Percentiles rank a stretch among this genome's conserved stretches.
Conservation (phyloP, 1,284 basidiomycete genomes). For the Microbotryum intermedium region DNA sequence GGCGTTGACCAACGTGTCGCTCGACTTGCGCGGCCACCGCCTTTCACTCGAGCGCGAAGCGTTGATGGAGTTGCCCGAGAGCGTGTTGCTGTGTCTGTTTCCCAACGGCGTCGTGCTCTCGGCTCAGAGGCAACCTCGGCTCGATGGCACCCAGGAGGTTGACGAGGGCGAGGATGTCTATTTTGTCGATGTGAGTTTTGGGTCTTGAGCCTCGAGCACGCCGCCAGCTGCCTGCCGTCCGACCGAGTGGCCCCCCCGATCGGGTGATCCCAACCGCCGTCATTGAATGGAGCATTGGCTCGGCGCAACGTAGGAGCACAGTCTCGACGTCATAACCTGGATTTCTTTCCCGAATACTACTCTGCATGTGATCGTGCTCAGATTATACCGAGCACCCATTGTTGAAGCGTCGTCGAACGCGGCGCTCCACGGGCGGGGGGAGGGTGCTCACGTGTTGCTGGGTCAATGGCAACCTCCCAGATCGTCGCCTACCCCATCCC, state of each 20-base stretch:
- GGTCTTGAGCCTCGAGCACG: slow-evolving; percentile 1
- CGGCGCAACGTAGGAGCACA: too few relatives aligned
- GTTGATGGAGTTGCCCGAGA: slow-evolving; percentile 97
- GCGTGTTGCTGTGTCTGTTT: slow-evolving; percentile 89
- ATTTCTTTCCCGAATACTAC: too few relatives aligned
- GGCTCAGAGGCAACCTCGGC: slow-evolving; percentile 58
- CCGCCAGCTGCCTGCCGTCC: slow-evolving; percentile 10
- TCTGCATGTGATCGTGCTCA: too few relatives aligned
- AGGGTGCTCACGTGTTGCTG: too few relatives aligned
- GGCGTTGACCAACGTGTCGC: slow-evolving; percentile 47
- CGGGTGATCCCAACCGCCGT: too few relatives aligned
- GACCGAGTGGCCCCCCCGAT: too few relatives aligned
- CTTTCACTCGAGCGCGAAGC: slow-evolving; percentile 96
- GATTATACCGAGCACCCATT: background rate
- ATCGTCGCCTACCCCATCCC: background rate
- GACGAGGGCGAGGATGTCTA: slow-evolving; percentile 75
- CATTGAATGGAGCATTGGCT: too few relatives aligned
- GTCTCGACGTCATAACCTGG: too few relatives aligned
- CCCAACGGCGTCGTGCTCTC: slow-evolving; percentile 93
- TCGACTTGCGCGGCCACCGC: slow-evolving; percentile 82
- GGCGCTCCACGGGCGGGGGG: too few relatives aligned
- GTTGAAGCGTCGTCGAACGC: background rate
- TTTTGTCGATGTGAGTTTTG: slow-evolving; percentile 74
- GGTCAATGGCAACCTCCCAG: too few relatives aligned
- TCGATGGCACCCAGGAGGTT: slow-evolving; percentile 61